phyloP scores from a whole-genome alignment of 176 grass and related monocot species.

The Oryza punctata region DNA sequence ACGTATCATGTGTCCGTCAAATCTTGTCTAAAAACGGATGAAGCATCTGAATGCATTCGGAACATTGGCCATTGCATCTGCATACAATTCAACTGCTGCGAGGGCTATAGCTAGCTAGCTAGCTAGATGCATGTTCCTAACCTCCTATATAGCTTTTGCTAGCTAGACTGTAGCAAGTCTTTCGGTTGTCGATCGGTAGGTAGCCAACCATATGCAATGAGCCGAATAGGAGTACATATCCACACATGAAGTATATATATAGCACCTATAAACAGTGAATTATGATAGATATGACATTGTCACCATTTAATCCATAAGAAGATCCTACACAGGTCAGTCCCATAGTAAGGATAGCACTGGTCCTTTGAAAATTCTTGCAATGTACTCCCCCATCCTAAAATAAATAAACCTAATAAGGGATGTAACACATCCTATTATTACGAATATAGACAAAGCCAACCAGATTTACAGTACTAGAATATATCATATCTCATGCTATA shows the following conservation, averaged over 20 bases:
- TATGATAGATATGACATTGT: neutral
- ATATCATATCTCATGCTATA: too few relatives aligned
- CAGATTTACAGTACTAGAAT: too few relatives aligned
- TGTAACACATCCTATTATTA: too few relatives aligned
- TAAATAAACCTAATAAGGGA: too few relatives aligned
- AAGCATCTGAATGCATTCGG: neutral
- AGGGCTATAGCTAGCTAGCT: neutral
- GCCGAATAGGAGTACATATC: too few relatives aligned
- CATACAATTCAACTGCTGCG: neutral
- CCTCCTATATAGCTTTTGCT: neutral
- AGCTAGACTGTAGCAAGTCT: neutral
- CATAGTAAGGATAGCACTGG: too few relatives aligned
- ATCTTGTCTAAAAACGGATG: slow-evolving; percentile 10
- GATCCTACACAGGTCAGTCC: too few relatives aligned
- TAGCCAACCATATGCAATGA: neutral
- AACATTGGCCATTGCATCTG: slow-evolving; percentile 8
- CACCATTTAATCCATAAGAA: too few relatives aligned
- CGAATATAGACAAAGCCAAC: too few relatives aligned
- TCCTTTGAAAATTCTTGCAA: too few relatives aligned
- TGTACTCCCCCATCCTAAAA: too few relatives aligned
- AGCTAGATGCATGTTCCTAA: neutral
- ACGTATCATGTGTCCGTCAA: neutral
- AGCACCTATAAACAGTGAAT: neutral
- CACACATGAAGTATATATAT: neutral
- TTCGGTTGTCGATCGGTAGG: neutral